Percentiles rank a stretch among this genome's conserved stretches.
These are phyloP conservation scores for Fragaria iinumae DNA, from an alignment of 306 rosid species.

Conservation along the genomic window DNA sequence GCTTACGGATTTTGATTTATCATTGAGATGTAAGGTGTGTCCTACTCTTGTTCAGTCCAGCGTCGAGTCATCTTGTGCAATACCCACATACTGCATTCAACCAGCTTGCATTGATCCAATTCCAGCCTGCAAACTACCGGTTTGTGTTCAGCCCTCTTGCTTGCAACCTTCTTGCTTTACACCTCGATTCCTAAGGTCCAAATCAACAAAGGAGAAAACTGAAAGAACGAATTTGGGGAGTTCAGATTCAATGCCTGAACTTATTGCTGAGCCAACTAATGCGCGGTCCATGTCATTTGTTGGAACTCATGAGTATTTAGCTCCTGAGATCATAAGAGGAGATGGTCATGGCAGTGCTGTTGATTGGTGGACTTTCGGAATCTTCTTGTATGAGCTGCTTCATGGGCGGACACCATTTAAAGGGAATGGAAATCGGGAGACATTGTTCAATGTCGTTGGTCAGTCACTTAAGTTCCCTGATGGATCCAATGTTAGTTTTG, in stretches of 20 bases:
- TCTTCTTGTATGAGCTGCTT: slow-evolving; percentile 53
- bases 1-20: slow-evolving; percentile 62
- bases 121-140: slow-evolving; percentile 48
- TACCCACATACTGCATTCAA: slow-evolving; percentile 50
- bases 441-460: slow-evolving; percentile 53
- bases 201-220: slow-evolving; percentile 26
- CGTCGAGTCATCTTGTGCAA: slow-evolving; percentile 36
- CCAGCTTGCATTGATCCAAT: slow-evolving; percentile 49
- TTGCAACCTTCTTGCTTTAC: slow-evolving; percentile 59
- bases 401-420: slow-evolving; percentile 56
- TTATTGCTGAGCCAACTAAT: slow-evolving; percentile 54
- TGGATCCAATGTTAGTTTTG: slow-evolving; percentile 41
- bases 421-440: slow-evolving; percentile 58
- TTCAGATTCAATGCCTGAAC: slow-evolving; percentile 42
- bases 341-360: slow-evolving; percentile 72
- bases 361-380: slow-evolving; percentile 71
- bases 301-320: slow-evolving; percentile 62
- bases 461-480: slow-evolving; percentile 48
- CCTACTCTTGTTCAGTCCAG: slow-evolving; percentile 57
- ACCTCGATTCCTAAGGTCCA: slow-evolving; percentile 42
- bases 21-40: slow-evolving; percentile 48
- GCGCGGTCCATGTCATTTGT: slow-evolving; percentile 66
- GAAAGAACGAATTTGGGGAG: slow-evolving; percentile 25
- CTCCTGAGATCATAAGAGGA: slow-evolving; percentile 64
- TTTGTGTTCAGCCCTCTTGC: slow-evolving; percentile 50